A percentile compares a stretch with the other conserved stretches of the same genome.
Evolutionary conservation across 129 eudicot genomes (phyloP).

Genomic region (Pseudognaphalium luteoalbum): DNA sequence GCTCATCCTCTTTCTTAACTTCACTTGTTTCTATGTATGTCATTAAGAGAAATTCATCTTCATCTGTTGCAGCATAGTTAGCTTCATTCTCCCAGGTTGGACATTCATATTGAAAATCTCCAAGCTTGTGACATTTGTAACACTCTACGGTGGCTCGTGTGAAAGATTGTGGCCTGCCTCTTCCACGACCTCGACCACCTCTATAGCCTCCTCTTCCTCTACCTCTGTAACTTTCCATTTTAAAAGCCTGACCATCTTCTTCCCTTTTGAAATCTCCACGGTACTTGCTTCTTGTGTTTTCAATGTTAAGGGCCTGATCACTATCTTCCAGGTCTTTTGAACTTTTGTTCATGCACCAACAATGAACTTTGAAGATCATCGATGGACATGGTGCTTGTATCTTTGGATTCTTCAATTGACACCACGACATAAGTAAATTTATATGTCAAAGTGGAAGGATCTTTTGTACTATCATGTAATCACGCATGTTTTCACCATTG

Average conservation of each 20-base stretch:
- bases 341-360: background rate
- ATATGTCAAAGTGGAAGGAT: background rate
- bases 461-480: background rate
- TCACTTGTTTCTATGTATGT: background rate
- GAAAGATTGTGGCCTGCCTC: no score
- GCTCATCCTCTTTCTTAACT: background rate
- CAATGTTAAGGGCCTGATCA: background rate
- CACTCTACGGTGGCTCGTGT: no score
- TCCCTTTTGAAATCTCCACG: no score
- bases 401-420: background rate
- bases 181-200: no score
- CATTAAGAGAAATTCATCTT: constrained; percentile 10
- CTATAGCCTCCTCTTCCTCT: no score
- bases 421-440: background rate
- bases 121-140: constrained; percentile 4
- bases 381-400: background rate
- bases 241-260: no score
- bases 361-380: background rate
- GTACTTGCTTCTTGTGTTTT: no score
- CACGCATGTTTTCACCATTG: background rate
- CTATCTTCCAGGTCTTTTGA: background rate
- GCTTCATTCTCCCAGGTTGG: background rate
- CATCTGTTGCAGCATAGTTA: background rate
- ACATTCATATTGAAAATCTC: constrained; percentile 18
- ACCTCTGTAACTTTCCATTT: no score